Evolutionary conservation across 768 basidiomycete genomes (phyloP).

Genomic region (Mycena pura): DNA sequence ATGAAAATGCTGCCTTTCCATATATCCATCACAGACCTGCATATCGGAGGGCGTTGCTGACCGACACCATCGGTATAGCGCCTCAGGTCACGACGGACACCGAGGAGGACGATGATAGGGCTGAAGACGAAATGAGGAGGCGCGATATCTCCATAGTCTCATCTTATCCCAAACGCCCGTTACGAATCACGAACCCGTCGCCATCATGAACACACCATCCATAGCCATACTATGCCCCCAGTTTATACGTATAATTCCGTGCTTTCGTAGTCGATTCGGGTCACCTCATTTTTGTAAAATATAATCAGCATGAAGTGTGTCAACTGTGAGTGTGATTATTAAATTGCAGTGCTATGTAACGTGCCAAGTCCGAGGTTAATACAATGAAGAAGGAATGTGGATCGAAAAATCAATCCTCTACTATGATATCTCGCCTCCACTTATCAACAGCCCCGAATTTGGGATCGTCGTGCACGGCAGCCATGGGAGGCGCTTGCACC

Average conservation of each 20-base stretch:
- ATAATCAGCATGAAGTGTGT: conserved; percentile 15
- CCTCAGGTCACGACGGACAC: conserved; percentile 58
- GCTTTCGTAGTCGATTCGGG: conserved; percentile 12
- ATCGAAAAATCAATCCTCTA: conserved; percentile 52
- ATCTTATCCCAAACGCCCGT: conserved; percentile 72
- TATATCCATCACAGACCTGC: conserved; percentile 76
- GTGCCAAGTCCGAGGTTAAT: no score
- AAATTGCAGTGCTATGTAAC: no score
- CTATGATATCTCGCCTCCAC: conserved; percentile 81
- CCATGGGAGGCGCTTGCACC: conserved; percentile 58
- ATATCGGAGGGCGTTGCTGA: conserved; percentile 51
- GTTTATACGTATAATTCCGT: conserved; percentile 18
- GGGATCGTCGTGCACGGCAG: conserved; percentile 65
- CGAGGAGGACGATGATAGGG: conserved; percentile 72
- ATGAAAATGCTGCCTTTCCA: conserved; percentile 40
- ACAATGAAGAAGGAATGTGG: no score
- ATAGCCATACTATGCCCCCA: conserved; percentile 11
- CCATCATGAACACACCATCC: conserved; percentile 34
- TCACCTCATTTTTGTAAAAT: conserved; percentile 16
- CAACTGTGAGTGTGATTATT: no score
- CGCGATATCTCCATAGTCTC: conserved; percentile 86
- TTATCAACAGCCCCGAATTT: conserved; percentile 79
- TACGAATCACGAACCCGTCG: conserved; percentile 78
- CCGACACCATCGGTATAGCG: conserved; percentile 43
- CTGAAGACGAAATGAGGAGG: conserved; percentile 83